A percentile compares a stretch with the other conserved stretches of the same genome.
These are phyloP conservation scores for Scedosporium minutisporum DNA, from an alignment of 2,329 filamentous ascomycete species.

Conservation along the genomic window DNA sequence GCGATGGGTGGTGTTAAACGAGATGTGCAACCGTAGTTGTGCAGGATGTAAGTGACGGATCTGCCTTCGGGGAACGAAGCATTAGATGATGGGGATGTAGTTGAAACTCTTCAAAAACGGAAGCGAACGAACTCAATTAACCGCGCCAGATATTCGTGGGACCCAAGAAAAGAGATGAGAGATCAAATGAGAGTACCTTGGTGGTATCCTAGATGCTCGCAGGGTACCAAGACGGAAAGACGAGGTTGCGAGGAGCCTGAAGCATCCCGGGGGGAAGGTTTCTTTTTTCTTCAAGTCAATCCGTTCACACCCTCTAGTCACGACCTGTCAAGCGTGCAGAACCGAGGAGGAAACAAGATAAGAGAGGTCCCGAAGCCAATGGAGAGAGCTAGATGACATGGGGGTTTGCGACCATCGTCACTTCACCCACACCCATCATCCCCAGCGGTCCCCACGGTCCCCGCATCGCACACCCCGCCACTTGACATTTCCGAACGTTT, in stretches of 20 bases:
- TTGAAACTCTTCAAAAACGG: conserved; percentile 1
- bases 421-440: neutral
- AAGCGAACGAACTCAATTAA: neutral
- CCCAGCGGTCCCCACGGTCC: neutral
- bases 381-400: neutral
- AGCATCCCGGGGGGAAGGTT: neutral
- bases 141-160: neutral
- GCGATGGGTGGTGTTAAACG: neutral
- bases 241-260: neutral
- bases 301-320: neutral
- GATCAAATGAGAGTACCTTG: neutral
- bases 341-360: neutral
- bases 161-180: neutral
- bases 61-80: neutral
- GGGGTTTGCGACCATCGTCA: neutral
- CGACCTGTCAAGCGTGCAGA: neutral
- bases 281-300: neutral
- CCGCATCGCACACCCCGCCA: neutral
- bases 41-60: neutral
- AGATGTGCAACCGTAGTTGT: neutral
- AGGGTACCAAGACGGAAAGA: neutral
- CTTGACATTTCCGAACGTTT: neutral
- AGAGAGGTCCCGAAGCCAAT: neutral
- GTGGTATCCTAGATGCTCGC: neutral
- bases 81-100: neutral